Evolutionary conservation across 805 yeast species (phyloP).

Genomic region (Kazachstania taianensis): DNA sequence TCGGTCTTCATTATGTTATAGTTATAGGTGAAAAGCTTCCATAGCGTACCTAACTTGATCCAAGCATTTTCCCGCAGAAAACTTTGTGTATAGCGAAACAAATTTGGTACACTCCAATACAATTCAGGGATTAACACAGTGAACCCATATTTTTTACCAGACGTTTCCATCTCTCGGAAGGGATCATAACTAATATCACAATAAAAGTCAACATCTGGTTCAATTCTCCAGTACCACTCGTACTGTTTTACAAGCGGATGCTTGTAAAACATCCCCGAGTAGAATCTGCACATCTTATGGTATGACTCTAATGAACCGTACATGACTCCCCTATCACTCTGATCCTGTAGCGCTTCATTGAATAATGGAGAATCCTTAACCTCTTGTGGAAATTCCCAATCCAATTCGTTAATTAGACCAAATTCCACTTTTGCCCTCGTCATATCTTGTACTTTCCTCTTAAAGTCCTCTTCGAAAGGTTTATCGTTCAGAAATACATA

Average conservation of each 20-base stretch:
- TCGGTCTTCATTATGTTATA: slow-evolving; percentile 30
- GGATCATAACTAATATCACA: slow-evolving; percentile 93
- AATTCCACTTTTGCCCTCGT: slow-evolving; percentile 61
- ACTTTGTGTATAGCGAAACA: slow-evolving; percentile 62
- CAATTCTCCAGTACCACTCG: slow-evolving; percentile 96
- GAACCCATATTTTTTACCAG: slow-evolving; percentile 73
- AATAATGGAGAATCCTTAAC: slow-evolving; percentile 1
- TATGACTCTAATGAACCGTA: slow-evolving; percentile 77
- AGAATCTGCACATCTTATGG: slow-evolving; percentile 90
- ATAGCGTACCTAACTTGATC: slow-evolving; percentile 46
- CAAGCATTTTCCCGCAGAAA: slow-evolving; percentile 46
- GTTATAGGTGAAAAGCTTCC: slow-evolving; percentile 53
- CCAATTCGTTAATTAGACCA: slow-evolving; percentile 47
- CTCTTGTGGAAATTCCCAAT: slow-evolving; percentile 59
- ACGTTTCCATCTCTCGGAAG: slow-evolving; percentile 63
- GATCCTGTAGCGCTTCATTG: slow-evolving; percentile 17
- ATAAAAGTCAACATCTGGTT: slow-evolving; percentile 82
- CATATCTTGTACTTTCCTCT: slow-evolving; percentile 36
- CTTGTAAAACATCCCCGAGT: slow-evolving; percentile 71
- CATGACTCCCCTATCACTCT: slow-evolving; percentile 75
- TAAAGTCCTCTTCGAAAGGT: slow-evolving; percentile 61
- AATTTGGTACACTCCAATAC: slow-evolving; percentile 69
- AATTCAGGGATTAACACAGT: slow-evolving; percentile 71
- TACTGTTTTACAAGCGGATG: slow-evolving; percentile 62
- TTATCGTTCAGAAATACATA: slow-evolving; percentile 84